Conservation (phyloP, 805 yeast species). For the Isabelozyma gotoi region DNA sequence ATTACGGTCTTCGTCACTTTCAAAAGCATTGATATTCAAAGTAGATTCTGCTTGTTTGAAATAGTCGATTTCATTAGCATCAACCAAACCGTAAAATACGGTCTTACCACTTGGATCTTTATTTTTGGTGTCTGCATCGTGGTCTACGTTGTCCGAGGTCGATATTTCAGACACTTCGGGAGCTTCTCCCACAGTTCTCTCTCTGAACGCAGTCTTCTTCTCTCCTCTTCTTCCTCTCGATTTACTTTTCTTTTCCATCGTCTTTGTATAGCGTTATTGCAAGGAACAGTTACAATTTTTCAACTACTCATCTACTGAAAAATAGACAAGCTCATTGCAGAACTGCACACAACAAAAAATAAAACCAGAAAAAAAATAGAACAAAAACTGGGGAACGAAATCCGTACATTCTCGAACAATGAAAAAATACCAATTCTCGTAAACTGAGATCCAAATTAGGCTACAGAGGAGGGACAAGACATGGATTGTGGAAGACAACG, state of each 20-base stretch:
- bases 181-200: conserved; percentile 14
- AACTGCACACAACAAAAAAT: not conserved
- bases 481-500: too few species aligned
- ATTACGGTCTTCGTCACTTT: conserved; percentile 64
- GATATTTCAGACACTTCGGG: too few species aligned
- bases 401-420: not conserved
- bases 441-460: not conserved
- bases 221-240: conserved; percentile 46
- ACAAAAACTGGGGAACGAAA: not conserved
- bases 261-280: not conserved
- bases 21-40: conserved; percentile 77
- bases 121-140: conserved; percentile 6
- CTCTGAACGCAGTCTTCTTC: conserved; percentile 21
- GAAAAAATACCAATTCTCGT: not conserved
- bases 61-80: conserved; percentile 80
- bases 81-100: conserved; percentile 84
- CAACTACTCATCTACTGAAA: not conserved
- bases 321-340: not conserved
- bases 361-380: not conserved
- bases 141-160: conserved; percentile 3
- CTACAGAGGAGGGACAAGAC: not conserved
- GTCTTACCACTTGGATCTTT: conserved; percentile 15
- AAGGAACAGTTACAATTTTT: not conserved
- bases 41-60: conserved; percentile 92
- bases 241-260: conserved; percentile 13